These are phyloP conservation scores for Sextonia rubra DNA, from an alignment of 164 flowering plant species.

Conservation along the genomic window DNA sequence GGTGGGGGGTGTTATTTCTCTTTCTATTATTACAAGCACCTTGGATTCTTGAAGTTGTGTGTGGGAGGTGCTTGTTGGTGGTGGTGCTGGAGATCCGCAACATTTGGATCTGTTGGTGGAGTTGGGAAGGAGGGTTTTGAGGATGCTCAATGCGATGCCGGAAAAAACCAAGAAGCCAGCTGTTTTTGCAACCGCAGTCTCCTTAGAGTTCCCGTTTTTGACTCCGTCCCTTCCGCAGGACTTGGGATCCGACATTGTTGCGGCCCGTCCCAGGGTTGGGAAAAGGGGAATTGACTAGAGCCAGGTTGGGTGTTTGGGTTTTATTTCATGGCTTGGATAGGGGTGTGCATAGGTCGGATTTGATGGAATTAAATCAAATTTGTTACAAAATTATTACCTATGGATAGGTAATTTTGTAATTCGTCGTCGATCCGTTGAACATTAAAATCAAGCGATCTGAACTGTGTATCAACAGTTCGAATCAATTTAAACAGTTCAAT, in stretches of 20 bases:
- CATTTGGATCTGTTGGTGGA: constrained; percentile 6
- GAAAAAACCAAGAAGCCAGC: constrained; percentile 44
- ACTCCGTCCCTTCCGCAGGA: constrained; percentile 9
- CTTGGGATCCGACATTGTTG: constrained; percentile 10
- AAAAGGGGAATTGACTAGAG: not conserved
- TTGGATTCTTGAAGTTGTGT: constrained; percentile 11
- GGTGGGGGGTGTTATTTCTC: not conserved
- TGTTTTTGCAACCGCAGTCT: constrained; percentile 27
- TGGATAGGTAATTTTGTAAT: too few species aligned
- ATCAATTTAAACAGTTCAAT: too few species aligned
- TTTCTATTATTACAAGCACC: constrained; percentile 1
- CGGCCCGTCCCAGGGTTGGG: not conserved
- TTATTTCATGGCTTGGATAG: too few species aligned
- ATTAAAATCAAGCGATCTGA: too few species aligned
- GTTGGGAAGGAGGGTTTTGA: constrained; percentile 37
- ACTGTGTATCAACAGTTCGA: too few species aligned
- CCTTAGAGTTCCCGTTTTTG: constrained; percentile 4
- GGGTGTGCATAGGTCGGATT: too few species aligned
- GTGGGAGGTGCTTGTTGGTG: not conserved
- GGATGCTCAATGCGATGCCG: constrained; percentile 46
- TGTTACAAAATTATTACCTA: too few species aligned
- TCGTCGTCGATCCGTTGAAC: too few species aligned
- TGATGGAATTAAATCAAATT: too few species aligned
- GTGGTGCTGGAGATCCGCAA: not conserved
- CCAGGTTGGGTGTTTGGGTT: too few species aligned